These are phyloP conservation scores for Phytopythium kandeliae DNA, from an alignment of 352 stramenopile genomes.

Conservation along the genomic window DNA sequence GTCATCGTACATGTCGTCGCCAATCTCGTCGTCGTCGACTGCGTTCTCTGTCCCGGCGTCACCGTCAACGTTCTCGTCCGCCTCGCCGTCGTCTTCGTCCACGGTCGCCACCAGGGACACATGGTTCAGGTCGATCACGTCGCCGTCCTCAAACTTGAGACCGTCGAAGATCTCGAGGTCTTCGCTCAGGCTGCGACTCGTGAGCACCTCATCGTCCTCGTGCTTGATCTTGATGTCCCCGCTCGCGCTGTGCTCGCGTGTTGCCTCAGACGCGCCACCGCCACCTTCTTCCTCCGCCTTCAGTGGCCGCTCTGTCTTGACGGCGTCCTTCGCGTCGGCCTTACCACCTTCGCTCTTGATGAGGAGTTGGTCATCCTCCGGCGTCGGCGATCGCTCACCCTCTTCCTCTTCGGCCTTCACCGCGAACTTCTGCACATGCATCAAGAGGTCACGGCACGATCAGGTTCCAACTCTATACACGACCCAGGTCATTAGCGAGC, in stretches of 20 bases:
- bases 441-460: background rate
- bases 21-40: slow-evolving; percentile 13
- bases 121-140: slow-evolving; percentile 72
- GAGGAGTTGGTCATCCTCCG: background rate
- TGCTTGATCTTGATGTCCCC: background rate
- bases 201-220: slow-evolving; percentile 42
- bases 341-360: slow-evolving; percentile 8
- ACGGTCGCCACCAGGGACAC: slow-evolving; percentile 5
- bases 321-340: background rate
- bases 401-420: background rate
- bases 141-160: slow-evolving; percentile 80
- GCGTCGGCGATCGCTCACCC: background rate
- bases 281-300: slow-evolving; percentile 10
- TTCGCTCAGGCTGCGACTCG: slow-evolving; percentile 67
- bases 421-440: background rate
- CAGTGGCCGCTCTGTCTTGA: background rate
- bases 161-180: slow-evolving; percentile 84
- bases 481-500: background rate
- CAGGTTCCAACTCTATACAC: background rate
- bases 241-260: too few species aligned
- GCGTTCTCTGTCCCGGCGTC: slow-evolving; percentile 11
- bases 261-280: background rate
- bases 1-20: slow-evolving; percentile 49
- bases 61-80: slow-evolving; percentile 14
- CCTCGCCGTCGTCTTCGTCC: slow-evolving; percentile 14